Conservation (phyloP, 495 filamentous ascomycete species). For the Polyplosphaeria fusca region DNA sequence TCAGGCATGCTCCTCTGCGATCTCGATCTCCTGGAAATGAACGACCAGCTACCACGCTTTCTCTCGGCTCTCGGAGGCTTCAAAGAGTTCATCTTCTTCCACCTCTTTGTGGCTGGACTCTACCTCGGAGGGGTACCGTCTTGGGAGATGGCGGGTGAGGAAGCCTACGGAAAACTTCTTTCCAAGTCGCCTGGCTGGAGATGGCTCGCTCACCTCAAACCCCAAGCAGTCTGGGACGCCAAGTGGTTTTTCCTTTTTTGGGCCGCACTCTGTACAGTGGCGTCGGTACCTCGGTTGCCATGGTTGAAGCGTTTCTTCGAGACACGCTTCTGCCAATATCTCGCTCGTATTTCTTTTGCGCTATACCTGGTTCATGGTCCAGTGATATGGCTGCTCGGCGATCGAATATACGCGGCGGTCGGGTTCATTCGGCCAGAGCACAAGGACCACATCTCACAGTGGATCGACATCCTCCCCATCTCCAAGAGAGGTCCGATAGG, state of each 20-base stretch:
- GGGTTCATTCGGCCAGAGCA: constrained; percentile 47
- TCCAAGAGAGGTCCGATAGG: constrained; percentile 52
- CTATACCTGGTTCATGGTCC: constrained; percentile 56
- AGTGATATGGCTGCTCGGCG: constrained; percentile 48
- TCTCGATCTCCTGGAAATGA: constrained; percentile 20
- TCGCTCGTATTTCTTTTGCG: constrained; percentile 51
- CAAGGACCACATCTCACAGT: constrained; percentile 40
- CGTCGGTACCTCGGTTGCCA: constrained; percentile 25
- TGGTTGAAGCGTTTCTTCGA: constrained; percentile 33
- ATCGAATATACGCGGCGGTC: constrained; percentile 51
- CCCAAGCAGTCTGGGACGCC: constrained; percentile 50
- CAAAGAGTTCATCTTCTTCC: constrained; percentile 30
- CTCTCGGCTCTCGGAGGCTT: constrained; percentile 15
- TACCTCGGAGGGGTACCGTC: constrained; percentile 49
- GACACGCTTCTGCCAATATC: constrained; percentile 43
- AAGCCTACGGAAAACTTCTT: constrained; percentile 44
- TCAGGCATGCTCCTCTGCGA: constrained; percentile 48
- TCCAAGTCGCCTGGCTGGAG: constrained; percentile 36
- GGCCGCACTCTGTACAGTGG: constrained; percentile 39
- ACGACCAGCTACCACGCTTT: constrained; percentile 9
- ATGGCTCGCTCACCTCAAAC: constrained; percentile 24
- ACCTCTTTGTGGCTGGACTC: constrained; percentile 27
- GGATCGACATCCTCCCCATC: constrained; percentile 49
- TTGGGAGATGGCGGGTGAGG: not conserved
- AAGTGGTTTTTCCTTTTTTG: constrained; percentile 35